Conservation (phyloP, 345 rosid species). For the Erodium maritimum region DNA sequence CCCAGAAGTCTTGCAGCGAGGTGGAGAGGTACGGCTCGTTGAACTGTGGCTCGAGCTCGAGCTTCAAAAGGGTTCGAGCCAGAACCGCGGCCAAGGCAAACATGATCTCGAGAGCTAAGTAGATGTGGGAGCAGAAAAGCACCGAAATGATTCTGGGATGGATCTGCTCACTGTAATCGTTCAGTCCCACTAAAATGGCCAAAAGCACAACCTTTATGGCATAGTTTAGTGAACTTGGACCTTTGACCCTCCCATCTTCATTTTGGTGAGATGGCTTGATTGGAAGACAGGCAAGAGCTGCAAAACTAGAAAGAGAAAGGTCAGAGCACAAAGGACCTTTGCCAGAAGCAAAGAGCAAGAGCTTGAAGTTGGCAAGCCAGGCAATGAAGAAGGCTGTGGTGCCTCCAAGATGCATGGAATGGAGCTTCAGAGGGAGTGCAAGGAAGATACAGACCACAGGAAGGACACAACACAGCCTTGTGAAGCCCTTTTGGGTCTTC, state of each 20-base stretch:
- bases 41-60: constrained; percentile 46
- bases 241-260: no score
- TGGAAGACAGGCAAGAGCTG: constrained; percentile 42
- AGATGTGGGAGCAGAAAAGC: constrained; percentile 28
- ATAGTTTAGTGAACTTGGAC: constrained; percentile 12
- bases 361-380: constrained; percentile 15
- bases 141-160: constrained; percentile 23
- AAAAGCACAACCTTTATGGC: constrained; percentile 24
- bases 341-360: constrained; percentile 10
- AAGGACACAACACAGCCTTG: neutral
- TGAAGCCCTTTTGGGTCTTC: neutral
- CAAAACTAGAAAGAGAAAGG: constrained; percentile 27
- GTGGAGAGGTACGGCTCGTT: constrained; percentile 46
- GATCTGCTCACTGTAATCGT: constrained; percentile 17
- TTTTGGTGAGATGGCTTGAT: constrained; percentile 31
- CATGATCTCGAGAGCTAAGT: constrained; percentile 30
- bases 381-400: constrained; percentile 9
- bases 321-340: constrained; percentile 9
- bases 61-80: constrained; percentile 20
- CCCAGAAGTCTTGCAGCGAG: constrained; percentile 75
- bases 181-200: constrained; percentile 12
- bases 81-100: constrained; percentile 24
- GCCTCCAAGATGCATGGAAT: constrained; percentile 2
- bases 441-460: constrained; percentile 5
- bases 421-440: constrained; percentile 13